Evolutionary conservation across 2,329 filamentous ascomycete species (phyloP).

Genomic region (Cladosporium sp.): DNA sequence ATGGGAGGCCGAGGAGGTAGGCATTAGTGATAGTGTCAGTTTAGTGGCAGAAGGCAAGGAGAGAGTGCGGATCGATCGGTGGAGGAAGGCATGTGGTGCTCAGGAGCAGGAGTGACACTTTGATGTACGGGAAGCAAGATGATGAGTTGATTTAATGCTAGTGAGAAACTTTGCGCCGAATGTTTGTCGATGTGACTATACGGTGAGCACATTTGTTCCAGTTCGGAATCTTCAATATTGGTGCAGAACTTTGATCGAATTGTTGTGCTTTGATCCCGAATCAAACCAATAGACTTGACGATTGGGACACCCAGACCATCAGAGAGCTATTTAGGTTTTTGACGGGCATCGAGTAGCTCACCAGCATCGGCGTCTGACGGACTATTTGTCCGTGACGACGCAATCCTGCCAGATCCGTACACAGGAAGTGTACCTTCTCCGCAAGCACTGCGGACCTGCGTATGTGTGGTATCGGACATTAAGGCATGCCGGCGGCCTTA

Average conservation of each 20-base stretch:
- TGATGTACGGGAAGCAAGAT: neutral
- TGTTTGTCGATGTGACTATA: neutral
- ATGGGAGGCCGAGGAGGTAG: conserved; percentile 16
- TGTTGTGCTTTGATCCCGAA: no score
- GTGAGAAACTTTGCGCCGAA: no score
- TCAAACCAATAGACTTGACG: no score
- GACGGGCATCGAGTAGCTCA: no score
- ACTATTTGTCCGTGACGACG: no score
- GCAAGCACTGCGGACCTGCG: neutral
- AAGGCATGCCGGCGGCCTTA: conserved; percentile 2
- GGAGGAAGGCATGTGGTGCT: conserved; percentile 9
- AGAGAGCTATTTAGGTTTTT: no score
- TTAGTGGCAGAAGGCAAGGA: conserved; percentile 18
- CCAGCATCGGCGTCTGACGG: no score
- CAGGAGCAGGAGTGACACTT: neutral
- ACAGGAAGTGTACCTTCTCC: neutral
- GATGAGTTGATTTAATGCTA: neutral
- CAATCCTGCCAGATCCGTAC: no score
- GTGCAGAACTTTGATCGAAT: no score
- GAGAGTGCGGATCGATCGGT: conserved; percentile 19
- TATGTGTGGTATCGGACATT: neutral
- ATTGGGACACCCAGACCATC: no score
- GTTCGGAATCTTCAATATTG: no score
- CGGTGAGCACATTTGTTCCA: no score
- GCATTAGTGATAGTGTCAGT: conserved; percentile 20